Base-by-base conservation (phyloP, 2,329 filamentous ascomycete species). In the Ascocoryne sarcoides region DNA sequence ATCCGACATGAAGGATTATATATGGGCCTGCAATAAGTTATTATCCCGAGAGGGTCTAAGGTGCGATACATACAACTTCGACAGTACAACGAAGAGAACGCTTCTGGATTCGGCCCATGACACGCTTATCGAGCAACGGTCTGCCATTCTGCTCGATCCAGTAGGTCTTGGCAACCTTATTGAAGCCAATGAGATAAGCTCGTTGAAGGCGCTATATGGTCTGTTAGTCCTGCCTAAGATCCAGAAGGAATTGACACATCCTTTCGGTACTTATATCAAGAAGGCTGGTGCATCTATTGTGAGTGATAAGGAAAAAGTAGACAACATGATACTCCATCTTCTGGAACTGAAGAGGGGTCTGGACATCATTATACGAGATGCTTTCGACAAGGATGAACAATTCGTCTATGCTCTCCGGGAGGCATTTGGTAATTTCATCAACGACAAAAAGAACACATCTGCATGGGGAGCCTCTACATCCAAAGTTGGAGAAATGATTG, bases 401-500 rank as follows among this genome's bases (percentile, higher is more conserved):
- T 79, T 96, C 36, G 74, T 79, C 0, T 84, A 89, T 60, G 77
- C 74, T 9, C 70, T 98, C 50, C 76, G 92, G 41, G 87, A 95
- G 54, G 75, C 86, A 0, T 96, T 98, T 57, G 81, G 84, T 39
- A 73, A 70, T 1, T 95, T 96, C 54, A 95, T 98, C 71, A 98
- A 98, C 61, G 85, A 92, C 60, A 75, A 71, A 3, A 82, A 82
- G 57, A 84, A 81, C 56, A 79, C 76, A 1, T 72, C 76, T 5
- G 69, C 78, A 4, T 90, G 84, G 75, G 77, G 79, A 37, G 86
- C 84, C 0, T 82, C 88, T 41, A 93, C 89, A 41, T 87, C 88
- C 14, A 96, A 94, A 68, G 87, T 94, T 10, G 92, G 90, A 36
- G 92, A 98, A 66, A 95, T 96, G 89, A 93, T 95, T 52, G 93